Evolutionary conservation across 305 asterid genomes (phyloP), one percentile per base, ranked within the genome.

Genomic region (Plantago coronopus): DNA sequence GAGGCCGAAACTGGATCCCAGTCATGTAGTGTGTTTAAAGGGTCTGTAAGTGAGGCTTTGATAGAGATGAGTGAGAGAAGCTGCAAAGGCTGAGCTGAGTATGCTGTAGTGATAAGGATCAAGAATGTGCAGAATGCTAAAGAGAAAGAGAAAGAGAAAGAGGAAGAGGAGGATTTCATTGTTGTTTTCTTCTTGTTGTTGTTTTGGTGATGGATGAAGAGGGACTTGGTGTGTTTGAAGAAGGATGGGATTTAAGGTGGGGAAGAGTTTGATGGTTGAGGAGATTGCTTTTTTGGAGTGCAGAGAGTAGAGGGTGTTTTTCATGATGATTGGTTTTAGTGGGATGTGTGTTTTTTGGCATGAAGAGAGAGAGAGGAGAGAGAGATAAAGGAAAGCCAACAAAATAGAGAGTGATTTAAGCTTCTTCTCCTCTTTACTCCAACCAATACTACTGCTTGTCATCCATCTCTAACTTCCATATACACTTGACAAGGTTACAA

Each of bases 251-350:
- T 83, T 81, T 81, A 80, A 81, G 83, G 83, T 75, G 73, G 61
- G 83, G 70, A 62, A 63, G 71, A 65, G 56, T 76, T 79, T 74
- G 86, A 72, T 69, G 76, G 83, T 54, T 60, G 62, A 64, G 16
- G 84, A 65, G 16, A 74, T 68, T 69, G 85, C 91, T 88, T 88
- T 91, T 83, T 74, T 29, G 82, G 96, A 85, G 93, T 87, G 95
- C 83, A 68, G 65, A 55, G 62, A 51, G 78, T 70, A 63, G 81
- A 66, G 69, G 75, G 71, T 61, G 72, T 67, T 79, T 57, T 40
- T 78, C 85, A 81, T 88, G 79, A 87, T 90, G 81, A 85, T 72
- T 75, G 64, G 71, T 75, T 84, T 74, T 22, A 71, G 81, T 85
- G 89, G 79, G 68, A 65, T 76, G 70, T 59, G 76, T 50, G 44